Evolutionary conservation across 176 grass and related monocot species (phyloP).

Genomic region (Cymbopogon citratus): DNA sequence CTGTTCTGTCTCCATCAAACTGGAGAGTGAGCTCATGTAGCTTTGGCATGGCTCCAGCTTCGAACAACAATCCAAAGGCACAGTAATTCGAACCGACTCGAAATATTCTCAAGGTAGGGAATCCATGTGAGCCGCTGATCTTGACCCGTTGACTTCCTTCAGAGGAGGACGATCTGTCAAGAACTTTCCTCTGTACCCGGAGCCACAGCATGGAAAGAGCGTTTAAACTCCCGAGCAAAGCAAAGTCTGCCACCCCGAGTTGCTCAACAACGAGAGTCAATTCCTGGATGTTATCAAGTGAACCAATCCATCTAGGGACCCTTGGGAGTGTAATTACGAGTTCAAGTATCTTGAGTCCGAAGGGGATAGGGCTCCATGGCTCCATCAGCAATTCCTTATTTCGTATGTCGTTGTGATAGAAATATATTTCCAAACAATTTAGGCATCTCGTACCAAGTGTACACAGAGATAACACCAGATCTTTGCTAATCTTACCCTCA

Average conservation of each 20-base stretch:
- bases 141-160: background rate
- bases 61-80: background rate
- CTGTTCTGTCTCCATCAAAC: fast-evolving
- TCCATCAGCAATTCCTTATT: too few relatives aligned
- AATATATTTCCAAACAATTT: too few relatives aligned
- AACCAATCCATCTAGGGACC: too few relatives aligned
- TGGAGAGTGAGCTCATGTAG: background rate
- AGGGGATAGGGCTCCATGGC: too few relatives aligned
- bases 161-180: background rate
- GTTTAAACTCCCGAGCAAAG: background rate
- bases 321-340: too few relatives aligned
- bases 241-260: background rate
- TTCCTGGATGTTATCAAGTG: too few relatives aligned
- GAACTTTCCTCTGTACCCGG: background rate
- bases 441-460: too few relatives aligned
- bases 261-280: background rate
- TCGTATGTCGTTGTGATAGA: too few relatives aligned
- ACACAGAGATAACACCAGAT: too few relatives aligned
- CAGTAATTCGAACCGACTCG: background rate
- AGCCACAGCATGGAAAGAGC: background rate
- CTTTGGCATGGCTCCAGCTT: background rate
- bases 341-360: too few relatives aligned
- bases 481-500: too few relatives aligned
- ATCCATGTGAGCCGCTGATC: background rate
- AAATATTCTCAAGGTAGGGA: background rate